A percentile compares a stretch with the other conserved stretches of the same genome.
Conservation (phyloP, 768 basidiomycete species). For the Tylopilus rubrobrunneus region DNA sequence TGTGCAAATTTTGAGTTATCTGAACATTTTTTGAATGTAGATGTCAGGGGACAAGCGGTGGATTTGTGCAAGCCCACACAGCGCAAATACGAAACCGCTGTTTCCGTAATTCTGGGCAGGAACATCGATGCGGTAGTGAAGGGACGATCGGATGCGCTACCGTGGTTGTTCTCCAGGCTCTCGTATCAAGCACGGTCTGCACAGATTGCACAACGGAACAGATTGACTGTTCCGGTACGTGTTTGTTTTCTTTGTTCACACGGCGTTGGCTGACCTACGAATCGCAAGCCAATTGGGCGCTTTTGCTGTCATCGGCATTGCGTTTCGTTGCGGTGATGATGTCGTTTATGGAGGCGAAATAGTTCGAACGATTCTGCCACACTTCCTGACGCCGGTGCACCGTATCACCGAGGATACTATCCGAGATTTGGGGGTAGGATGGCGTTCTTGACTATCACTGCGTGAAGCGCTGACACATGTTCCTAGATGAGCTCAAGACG, state of each 20-base stretch:
- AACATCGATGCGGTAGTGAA: conserved; percentile 89
- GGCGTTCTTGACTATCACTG: not conserved
- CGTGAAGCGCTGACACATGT: not conserved
- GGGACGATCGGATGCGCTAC: conserved; percentile 51
- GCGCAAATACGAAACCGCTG: conserved; percentile 87
- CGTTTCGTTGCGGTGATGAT: conserved; percentile 95
- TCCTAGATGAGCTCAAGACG: conserved; percentile 75
- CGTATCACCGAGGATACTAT: conserved; percentile 83
- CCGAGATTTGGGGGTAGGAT: conserved; percentile 68
- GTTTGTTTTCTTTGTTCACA: no score
- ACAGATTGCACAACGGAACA: conserved; percentile 64
- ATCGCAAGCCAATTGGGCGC: conserved; percentile 72
- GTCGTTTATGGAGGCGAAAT: conserved; percentile 56
- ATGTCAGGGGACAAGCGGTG: conserved; percentile 88
- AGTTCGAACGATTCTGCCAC: conserved; percentile 70
- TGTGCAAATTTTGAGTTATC: not conserved
- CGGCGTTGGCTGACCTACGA: not conserved
- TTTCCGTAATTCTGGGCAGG: conserved; percentile 87
- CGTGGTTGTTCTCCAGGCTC: conserved; percentile 93
- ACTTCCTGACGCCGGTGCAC: conserved; percentile 84
- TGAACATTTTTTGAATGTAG: conserved; percentile 32
- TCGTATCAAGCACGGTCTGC: conserved; percentile 83
- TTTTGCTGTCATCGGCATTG: conserved; percentile 74
- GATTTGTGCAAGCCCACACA: conserved; percentile 95
- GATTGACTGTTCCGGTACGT: conserved; percentile 32